Evolutionary conservation across 345 rosid species (phyloP).

Genomic region (Salix udensis): DNA sequence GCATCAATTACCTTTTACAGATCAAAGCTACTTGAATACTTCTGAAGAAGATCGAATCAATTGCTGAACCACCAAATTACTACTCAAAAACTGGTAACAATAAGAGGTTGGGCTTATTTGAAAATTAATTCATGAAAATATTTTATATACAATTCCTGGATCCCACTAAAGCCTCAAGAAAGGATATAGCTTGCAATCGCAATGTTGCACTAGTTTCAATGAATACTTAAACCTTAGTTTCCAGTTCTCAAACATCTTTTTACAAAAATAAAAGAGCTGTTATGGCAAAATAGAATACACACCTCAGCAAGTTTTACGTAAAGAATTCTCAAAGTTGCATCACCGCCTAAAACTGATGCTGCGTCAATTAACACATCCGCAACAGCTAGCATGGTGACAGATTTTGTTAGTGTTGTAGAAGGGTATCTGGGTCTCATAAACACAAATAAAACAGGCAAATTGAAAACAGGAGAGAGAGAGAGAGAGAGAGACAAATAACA

Average conservation of each 20-base stretch:
- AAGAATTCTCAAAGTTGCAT: conserved; percentile 74
- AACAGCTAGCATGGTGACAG: conserved; percentile 67
- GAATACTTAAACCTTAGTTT: background rate
- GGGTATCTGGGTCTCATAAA: conserved; percentile 19
- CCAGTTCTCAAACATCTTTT: background rate
- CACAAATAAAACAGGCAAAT: conserved; percentile 5
- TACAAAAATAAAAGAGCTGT: background rate
- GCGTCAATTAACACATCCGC: conserved; percentile 92
- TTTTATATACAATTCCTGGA: background rate
- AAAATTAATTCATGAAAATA: background rate
- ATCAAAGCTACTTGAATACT: background rate
- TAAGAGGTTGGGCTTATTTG: background rate
- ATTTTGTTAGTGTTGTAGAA: conserved; percentile 36
- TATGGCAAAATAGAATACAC: conserved; percentile 17
- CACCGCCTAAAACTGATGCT: conserved; percentile 92
- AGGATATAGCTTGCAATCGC: background rate
- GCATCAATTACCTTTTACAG: background rate
- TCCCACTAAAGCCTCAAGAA: background rate
- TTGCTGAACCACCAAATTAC: background rate
- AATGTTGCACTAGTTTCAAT: background rate
- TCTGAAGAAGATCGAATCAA: background rate
- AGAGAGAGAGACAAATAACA: background rate
- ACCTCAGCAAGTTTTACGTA: conserved; percentile 87
- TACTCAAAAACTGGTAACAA: background rate
- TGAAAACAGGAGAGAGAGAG: background rate